Conservation (phyloP, 2,329 filamentous ascomycete genomes). For the Trichoderma breve region DNA sequence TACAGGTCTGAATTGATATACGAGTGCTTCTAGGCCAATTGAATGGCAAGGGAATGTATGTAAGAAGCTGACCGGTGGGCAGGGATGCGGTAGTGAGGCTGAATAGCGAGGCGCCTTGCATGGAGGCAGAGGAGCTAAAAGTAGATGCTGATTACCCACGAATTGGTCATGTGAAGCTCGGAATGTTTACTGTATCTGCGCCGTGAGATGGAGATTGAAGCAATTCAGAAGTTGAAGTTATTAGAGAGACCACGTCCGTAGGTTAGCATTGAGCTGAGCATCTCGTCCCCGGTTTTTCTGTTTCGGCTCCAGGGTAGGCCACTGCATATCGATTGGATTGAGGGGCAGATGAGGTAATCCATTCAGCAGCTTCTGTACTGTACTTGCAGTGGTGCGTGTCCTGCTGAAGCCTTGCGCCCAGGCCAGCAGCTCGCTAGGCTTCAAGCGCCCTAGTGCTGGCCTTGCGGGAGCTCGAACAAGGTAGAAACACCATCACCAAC, state of each 20-base stretch:
- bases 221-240: not conserved
- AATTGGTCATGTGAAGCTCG: not conserved
- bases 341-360: slow-evolving; percentile 8
- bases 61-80: not conserved
- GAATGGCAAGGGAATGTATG: not conserved
- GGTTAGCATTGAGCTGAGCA: not conserved
- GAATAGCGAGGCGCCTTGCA: not conserved
- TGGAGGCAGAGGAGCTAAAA: not conserved
- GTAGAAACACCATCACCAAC: not conserved
- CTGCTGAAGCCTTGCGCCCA: slow-evolving; percentile 22
- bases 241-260: not conserved
- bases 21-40: not conserved
- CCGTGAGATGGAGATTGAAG: not conserved
- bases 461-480: slow-evolving; percentile 16
- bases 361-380: too few species aligned
- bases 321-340: not conserved
- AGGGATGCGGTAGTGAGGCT: slow-evolving; percentile 4
- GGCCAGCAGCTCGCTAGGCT: slow-evolving; percentile 10
- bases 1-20: not conserved
- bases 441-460: slow-evolving; percentile 2
- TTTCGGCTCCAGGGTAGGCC: not conserved
- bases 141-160: not conserved
- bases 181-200: not conserved
- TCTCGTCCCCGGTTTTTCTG: not conserved
- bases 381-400: slow-evolving; percentile 20